phyloP scores from a whole-genome alignment of 495 filamentous ascomycete species.

The Articulospora tetracladia region DNA sequence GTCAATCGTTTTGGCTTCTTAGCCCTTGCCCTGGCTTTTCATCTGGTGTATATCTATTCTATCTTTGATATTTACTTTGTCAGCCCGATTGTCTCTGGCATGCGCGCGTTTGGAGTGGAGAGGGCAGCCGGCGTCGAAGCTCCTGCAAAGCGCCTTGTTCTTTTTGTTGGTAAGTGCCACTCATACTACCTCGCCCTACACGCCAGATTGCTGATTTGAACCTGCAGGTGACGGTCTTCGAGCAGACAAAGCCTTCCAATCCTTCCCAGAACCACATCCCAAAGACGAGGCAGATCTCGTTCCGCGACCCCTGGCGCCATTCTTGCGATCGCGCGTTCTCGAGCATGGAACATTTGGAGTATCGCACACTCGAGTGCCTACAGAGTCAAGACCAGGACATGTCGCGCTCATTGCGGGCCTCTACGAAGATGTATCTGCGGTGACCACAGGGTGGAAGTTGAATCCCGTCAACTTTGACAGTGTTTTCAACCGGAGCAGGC shows the following conservation, averaged over 20 bases:
- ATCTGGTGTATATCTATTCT: slow-evolving; percentile 89
- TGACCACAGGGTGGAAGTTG: slow-evolving; percentile 97
- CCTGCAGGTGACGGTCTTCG: slow-evolving; percentile 79
- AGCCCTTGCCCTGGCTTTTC: slow-evolving; percentile 87
- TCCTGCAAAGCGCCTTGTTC: slow-evolving; percentile 84
- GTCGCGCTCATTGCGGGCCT: slow-evolving; percentile 96
- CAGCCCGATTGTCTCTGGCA: slow-evolving; percentile 94
- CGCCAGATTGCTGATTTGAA: slow-evolving; percentile 1
- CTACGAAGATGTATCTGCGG: slow-evolving; percentile 97
- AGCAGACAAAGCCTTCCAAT: slow-evolving; percentile 97
- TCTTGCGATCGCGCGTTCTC: slow-evolving; percentile 83
- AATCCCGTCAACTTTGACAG: slow-evolving; percentile 99
- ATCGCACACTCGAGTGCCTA: slow-evolving; percentile 95
- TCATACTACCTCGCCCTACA: neutral
- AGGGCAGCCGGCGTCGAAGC: slow-evolving; percentile 56
- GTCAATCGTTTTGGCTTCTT: slow-evolving; percentile 85
- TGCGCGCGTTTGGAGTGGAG: slow-evolving; percentile 74
- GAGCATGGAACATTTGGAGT: slow-evolving; percentile 96
- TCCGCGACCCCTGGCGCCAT: slow-evolving; percentile 82
- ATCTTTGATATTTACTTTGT: slow-evolving; percentile 99
- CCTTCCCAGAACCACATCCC: slow-evolving; percentile 84
- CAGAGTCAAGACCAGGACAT: slow-evolving; percentile 95
- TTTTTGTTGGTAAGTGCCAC: slow-evolving; percentile 75
- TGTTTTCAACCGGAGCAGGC: slow-evolving; percentile 92
- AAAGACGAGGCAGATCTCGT: slow-evolving; percentile 49